Base-by-base conservation (phyloP, 805 yeast genomes). In the Starmerella geochares region DNA sequence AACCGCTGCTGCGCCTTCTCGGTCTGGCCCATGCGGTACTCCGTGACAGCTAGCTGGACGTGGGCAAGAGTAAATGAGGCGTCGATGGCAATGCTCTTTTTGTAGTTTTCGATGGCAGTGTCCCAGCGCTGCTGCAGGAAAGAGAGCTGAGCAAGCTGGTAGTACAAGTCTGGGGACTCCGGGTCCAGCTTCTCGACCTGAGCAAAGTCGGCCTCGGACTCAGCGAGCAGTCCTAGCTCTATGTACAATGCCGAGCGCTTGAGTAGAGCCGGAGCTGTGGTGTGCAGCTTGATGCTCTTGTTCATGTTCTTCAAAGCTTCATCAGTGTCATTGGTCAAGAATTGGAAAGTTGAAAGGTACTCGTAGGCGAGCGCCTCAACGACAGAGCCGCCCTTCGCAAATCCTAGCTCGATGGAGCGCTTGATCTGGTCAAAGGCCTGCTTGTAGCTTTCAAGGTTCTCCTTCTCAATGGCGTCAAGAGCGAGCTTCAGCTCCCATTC, bases 111-210 rank as follows among this genome's bases (percentile, higher is more conserved):
- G 61, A 79, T 76, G 32, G 98, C 96, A 56, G 78, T 73, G 33
- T 68, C 70, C 62, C 83, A 78, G 54, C 86, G 84, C 54, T 81
- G 81, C 54, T 85, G 78, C 61, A 92, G 71, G 71, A 88, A 90
- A 66, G 76, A 78, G 64, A 88, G 75, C 76, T 92, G 99, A 59
- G 94, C 98, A 65, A 83, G 80, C 70, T 92, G 98, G 73, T 92
- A 92, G 72, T 81, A 85, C 58, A 83, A 77, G 63, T 92, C 95
- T 29, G 92, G 80, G 61, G 80, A 78, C 21, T 76, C 69, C 45
- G 90, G 78, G 62, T 85, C 81, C 54, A 83, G 63, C 52, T 73
- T 70, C 53, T 79, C 72, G 19, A 96, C 97, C 48, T 73, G 69
- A 47, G 78, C 77, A 62, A 92, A 87, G 67, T 81, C 83, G 42